Base-by-base conservation (phyloP, 1,139 yeast genomes). In the Diutina catenulata region DNA sequence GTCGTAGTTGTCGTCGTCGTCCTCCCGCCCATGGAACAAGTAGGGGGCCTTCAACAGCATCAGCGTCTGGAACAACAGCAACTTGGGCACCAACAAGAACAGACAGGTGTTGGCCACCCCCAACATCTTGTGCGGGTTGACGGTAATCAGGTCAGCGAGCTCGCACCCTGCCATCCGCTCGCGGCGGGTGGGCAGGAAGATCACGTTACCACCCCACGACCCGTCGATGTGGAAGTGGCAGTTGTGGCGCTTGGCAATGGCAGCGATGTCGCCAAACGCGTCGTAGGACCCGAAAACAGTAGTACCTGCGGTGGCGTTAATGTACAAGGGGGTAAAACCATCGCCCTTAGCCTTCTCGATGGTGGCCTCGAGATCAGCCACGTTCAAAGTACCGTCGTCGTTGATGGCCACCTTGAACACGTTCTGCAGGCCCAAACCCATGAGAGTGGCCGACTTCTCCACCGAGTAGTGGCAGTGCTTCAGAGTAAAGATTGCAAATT, bases 31-130 rank as follows among this genome's bases (percentile, higher is more conserved):
- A 51, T 84, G 95, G 68, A 83, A 84, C 37, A 84, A 61, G 50
- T 84, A 84, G 2, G 94, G 93, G 0, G 95, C 95, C 36, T 70
- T 62, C 39, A 84, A 61, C 2, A 93, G 78, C 65, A 82, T 82
- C 9, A 94, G 79, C 36, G 70, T 67, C 48, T 77, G 82, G 59
- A 84, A 80, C 8, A 68, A 56, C 24, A 72, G 54, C 36, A 75
- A 80, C 47, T 82, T 76, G 1, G 93, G 93, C 11, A 82, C 60
- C 39, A 84, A 63, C 43, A 84, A 60, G 53, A 84, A 84, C 18
- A 93, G 80, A 55, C 95, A 84, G 0, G 94, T 83, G 39, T 80
- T 76, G 36, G 95, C 94, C 6, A 81, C 86, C n/a, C 95, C 95
- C 36, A 84, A 68, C 84, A 82, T 79, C 52, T 84, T 84, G 59